Evolutionary conservation across 768 basidiomycete species (phyloP), one percentile per base, ranked within the genome.

Genomic region (Serendipita sp.): DNA sequence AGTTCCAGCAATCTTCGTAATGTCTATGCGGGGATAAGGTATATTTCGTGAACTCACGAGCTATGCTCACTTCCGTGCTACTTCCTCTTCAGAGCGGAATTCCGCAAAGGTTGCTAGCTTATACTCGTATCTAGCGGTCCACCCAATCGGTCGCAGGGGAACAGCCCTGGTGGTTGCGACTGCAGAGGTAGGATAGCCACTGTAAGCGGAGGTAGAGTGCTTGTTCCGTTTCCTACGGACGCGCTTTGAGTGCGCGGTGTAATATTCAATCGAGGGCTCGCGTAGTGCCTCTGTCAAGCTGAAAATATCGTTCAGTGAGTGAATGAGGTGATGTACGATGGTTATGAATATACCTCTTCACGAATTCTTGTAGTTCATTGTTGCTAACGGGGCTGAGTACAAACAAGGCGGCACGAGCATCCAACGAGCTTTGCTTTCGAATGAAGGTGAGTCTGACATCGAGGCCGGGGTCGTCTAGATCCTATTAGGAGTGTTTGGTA

Each of bases 31-130:
- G 41, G n/a, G 34, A 63, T 64, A 33, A 64, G 51, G 66, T 26
- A 63, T 16, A 31, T 63, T 30, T 38, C 7, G 64, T 45, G 31
- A 66, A 34, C 51, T 50, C 61, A 42, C 26, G 45, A 65, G 24
- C 64, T 22, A 60, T 48, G 76, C 84, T 66, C 66, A 94, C 92
- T 92, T 93, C 64, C 95, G 76, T 0, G 94, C 91, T 7, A 92
- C 85, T 68, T 97, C 93, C 64, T 89, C 82, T 71, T 98, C 95
- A 13, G 89, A 84, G 63, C 94, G 76, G 69, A 97, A 92, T 72
- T 99, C 95, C 0, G 95, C 92, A 72, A 97, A 98, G 67, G 88
- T 86, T 0, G 88, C 96, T 81, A 94, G 88, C 74, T 98, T 99
- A 77, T 92, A 98, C 70, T 97, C 94, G 69, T 97, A 97, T 31